Evolutionary conservation across 2,329 filamentous ascomycete genomes (phyloP).

Genomic region (Neospermospora avenae): DNA sequence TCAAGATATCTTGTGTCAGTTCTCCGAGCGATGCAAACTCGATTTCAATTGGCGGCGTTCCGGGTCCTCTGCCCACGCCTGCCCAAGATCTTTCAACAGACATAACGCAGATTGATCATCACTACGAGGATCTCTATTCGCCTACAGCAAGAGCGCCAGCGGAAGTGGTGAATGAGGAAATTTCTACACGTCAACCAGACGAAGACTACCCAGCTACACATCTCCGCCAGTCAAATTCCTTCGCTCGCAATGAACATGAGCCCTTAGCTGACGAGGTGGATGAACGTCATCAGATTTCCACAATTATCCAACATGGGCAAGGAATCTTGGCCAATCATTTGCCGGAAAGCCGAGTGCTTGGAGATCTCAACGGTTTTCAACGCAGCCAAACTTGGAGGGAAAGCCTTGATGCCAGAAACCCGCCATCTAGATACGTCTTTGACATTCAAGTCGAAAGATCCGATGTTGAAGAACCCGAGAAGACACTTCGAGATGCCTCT

Average conservation of each 20-base stretch:
- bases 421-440: not conserved
- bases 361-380: not conserved
- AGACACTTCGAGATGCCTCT: not conserved
- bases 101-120: not conserved
- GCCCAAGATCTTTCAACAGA: not conserved
- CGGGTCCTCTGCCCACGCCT: not conserved
- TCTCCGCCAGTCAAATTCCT: not conserved
- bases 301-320: not conserved
- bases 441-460: slow-evolving; percentile 13
- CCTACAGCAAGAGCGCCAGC: slow-evolving; percentile 2
- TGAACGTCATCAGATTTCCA: not conserved
- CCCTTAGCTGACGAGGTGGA: too few relatives aligned
- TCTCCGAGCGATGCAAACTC: not conserved
- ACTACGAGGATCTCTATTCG: slow-evolving; percentile 11
- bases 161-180: not conserved
- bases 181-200: not conserved
- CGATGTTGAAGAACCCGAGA: slow-evolving; percentile 8
- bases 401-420: not conserved
- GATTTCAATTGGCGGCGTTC: not conserved
- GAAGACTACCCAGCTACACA: not conserved
- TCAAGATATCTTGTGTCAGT: not conserved
- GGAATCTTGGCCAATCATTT: not conserved
- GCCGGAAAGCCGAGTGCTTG: not conserved
- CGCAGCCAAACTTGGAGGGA: not conserved
- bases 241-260: not conserved